Percentiles rank a stretch among this genome's conserved stretches.
Conservation (phyloP, 176 grass and related monocot species). For the Saccharum officinarum region DNA sequence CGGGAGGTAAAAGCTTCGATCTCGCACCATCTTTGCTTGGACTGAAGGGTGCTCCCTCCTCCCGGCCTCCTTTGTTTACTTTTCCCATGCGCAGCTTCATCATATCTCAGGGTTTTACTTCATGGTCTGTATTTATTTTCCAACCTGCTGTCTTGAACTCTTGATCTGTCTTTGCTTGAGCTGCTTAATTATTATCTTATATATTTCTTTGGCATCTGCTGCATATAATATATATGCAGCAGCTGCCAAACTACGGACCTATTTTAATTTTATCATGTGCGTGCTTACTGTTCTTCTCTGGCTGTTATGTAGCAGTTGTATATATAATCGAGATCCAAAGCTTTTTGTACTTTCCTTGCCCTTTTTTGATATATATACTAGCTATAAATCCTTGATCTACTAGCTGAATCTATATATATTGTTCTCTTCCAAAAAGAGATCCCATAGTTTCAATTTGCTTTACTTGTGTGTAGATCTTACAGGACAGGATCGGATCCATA, state of each 20-base stretch:
- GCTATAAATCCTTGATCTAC: neutral
- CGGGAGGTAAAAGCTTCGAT: constrained; percentile 82
- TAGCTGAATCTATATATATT: neutral
- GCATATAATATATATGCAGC: neutral
- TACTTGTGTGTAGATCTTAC: constrained; percentile 7
- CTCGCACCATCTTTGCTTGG: constrained; percentile 73
- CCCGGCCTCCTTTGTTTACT: neutral
- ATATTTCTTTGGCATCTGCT: constrained; percentile 36
- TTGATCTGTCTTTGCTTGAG: neutral
- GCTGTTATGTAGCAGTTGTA: neutral
- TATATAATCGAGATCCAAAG: constrained; percentile 3
- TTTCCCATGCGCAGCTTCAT: constrained; percentile 10
- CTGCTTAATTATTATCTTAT: neutral
- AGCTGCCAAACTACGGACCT: neutral
- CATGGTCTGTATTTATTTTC: constrained; percentile 14
- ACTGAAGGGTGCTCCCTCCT: constrained; percentile 99
- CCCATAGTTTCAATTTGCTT: neutral
- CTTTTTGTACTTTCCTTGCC: constrained; percentile 25
- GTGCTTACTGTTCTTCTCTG: constrained; percentile 23
- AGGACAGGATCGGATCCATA: neutral
- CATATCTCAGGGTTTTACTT: neutral
- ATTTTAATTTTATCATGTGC: neutral
- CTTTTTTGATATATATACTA: neutral
- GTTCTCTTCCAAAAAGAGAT: neutral
- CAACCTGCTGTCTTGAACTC: neutral